Evolutionary conservation across 1,284 basidiomycete genomes (phyloP), one percentile per base, ranked within the genome.

Genomic region (Austropuccinia psidii): DNA sequence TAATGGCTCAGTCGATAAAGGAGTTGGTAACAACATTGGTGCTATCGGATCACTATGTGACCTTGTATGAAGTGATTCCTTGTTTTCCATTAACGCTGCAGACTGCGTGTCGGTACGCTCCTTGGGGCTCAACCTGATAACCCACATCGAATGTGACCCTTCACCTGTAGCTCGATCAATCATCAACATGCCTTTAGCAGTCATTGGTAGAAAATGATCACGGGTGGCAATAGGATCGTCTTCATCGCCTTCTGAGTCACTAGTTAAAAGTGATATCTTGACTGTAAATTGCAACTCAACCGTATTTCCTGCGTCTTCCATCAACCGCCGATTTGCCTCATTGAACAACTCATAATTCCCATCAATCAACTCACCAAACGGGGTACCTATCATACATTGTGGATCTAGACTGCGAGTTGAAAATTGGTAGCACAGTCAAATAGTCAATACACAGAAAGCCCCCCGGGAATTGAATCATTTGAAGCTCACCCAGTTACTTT

Each of bases 141-240:
- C 94, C 96, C 96, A 99, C 94, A 98, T 98, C 4, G 95, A 96
- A 81, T 98, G 96, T 27, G 93, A 91, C 2, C 92, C 88, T 75
- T 86, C 85, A 4, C 89, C 89, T 68, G 88, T 89, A 79, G 92
- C 87, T 41, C 91, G 87, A 81, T 96, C 93, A 76, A 91, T 87
- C 88, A 98, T 95, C 77, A 98, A 87, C 95, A 99, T 98, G 27
- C 96, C 96, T 80, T 96, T 96, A 47, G 92, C 96, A 78, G 97
- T 93, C 88, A 98, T 94, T 87, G 80, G 92, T 90, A 80, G 88
- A 93, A 52, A 77, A 89, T 82, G 76, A 85, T 81, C 80, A 74
- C 37, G 29, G 75, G 65, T 58, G 75, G 74, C 15, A 76, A 78
- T 79, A 45, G 80, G 78, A 52, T 80, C 78, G n/a, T 81, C 78